Base-by-base conservation (phyloP, 257 asterid genomes). In the Solanum sejunctum region DNA sequence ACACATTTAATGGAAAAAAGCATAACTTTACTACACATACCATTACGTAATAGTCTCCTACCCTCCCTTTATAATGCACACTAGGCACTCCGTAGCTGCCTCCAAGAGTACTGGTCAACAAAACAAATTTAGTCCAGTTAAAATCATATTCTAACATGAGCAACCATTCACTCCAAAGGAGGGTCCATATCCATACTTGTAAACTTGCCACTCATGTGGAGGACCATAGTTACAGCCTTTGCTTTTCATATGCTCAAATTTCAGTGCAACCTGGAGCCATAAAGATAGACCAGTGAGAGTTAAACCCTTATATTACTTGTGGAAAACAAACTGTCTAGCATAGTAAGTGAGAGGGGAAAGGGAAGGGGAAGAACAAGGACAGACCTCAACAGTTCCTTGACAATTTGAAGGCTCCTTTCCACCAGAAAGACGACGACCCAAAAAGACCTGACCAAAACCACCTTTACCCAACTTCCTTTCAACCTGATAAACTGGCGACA, bases 381-480 rank as follows among this genome's bases (percentile, higher is more conserved):
- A 51, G 41, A 90, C 92, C 90, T 90, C 92, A 71, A 80, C n/a
- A 28, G 92, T 88, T 49, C 87, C 88, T 17, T 88, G 85, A 41
- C 90, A 89, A 43, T 80, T 67, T 10, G 81, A 70, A 36, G 86
- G 79, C 10, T 86, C 90, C 61, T 72, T 58, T n/a, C 87, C 88
- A 55, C 88, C 88, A 45, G 89, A 57, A 26, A 80, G 72, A 58
- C 92, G 91, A 55, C 91, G 87, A 56, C 92, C 92, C 86, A 88
- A 60, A 85, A 87, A 90, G 18, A 90, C 92, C 85, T 90, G 92
- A 12, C 92, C 92, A 80, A 90, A 90, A n/a, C 92, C 92, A 67
- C 92, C 92, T 78, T 90, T 88, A 75, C 92, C 92, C 52, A 90
- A 85, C 83, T 87, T 90, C 89, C 89, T 84, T 73, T 87, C 92